phyloP scores from a whole-genome alignment of 1,284 basidiomycete species.

The Laetiporus sulphureus region DNA sequence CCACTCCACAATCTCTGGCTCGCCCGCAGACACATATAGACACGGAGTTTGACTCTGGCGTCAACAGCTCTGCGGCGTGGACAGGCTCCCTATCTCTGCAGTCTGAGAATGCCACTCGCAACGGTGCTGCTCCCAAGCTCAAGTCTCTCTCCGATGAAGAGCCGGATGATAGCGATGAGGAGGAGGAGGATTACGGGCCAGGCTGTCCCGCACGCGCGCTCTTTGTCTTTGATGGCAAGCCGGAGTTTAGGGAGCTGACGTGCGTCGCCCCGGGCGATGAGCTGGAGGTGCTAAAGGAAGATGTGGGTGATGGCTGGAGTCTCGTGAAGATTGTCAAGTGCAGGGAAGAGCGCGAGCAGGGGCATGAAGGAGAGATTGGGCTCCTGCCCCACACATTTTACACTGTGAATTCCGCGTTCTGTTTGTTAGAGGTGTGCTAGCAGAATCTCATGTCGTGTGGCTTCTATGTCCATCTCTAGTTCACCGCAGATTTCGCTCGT shows the following conservation, averaged over 20 bases:
- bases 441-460: neutral
- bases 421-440: neutral
- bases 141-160: slow-evolving; percentile 28
- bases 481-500: slow-evolving; percentile 52
- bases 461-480: slow-evolving; percentile 30
- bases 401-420: slow-evolving; percentile 40
- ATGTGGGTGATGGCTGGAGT: slow-evolving; percentile 72
- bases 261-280: slow-evolving; percentile 57
- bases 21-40: slow-evolving; percentile 11
- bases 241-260: slow-evolving; percentile 61
- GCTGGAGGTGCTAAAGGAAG: slow-evolving; percentile 57
- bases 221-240: slow-evolving; percentile 67
- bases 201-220: slow-evolving; percentile 54
- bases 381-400: slow-evolving; percentile 68
- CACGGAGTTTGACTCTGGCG: slow-evolving; percentile 61
- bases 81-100: slow-evolving; percentile 42
- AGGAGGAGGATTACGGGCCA: slow-evolving; percentile 23
- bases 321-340: slow-evolving; percentile 36
- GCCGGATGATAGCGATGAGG: slow-evolving; percentile 32
- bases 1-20: neutral
- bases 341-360: slow-evolving; percentile 8
- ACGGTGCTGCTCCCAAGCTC: slow-evolving; percentile 3
- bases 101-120: neutral
- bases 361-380: slow-evolving; percentile 52
- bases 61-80: slow-evolving; percentile 73